Evolutionary conservation across 306 rosid genomes (phyloP), one percentile per base, ranked within the genome.

Genomic region (Acmispon strigosus): DNA sequence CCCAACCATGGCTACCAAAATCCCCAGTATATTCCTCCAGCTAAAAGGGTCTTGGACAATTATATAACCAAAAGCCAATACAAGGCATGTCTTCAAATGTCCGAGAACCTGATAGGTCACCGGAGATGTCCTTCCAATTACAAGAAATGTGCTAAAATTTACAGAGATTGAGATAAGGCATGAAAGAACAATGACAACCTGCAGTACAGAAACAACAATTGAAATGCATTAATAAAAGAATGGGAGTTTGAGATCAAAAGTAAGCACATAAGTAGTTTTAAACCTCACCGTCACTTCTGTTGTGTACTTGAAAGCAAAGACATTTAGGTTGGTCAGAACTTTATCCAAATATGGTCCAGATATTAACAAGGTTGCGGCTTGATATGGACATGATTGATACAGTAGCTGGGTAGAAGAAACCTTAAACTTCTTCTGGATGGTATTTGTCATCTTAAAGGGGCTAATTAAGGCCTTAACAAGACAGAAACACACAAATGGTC

Each of bases 61-160:
- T 18, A 86, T 78, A 78, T 90, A 93, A 44, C 97, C 97, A 71
- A 93, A 93, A 8, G 89, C 94, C 73, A 93, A 86, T 53, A 93
- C 98, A 37, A 93, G 86, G 24, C 98, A 93, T 27, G 98, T 93
- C 84, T 93, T 93, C 32, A 90, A 84, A 86, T 93, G 98, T 69
- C 98, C 98, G 14, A 90, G 94, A 72, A 90, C 98, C 72, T 93
- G 98, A 76, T 93, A 90, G 22, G 98, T 93, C 19, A 93, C 97
- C 2, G 97, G 90, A 48, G 98, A 93, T 45, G 98, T 93, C 79
- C 78, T 93, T 82, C 98, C 98, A 43, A 93, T 94, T 50, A 94
- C 97, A 37, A 94, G 95, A 80, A 94, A 94, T 56, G 97, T 94
- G 72, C 98, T 90, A 71, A 94, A 94, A 72, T 94, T 94, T 67